phyloP scores from a whole-genome alignment of 2,329 filamentous ascomycete genomes.

The Trichophyton rubrum region DNA sequence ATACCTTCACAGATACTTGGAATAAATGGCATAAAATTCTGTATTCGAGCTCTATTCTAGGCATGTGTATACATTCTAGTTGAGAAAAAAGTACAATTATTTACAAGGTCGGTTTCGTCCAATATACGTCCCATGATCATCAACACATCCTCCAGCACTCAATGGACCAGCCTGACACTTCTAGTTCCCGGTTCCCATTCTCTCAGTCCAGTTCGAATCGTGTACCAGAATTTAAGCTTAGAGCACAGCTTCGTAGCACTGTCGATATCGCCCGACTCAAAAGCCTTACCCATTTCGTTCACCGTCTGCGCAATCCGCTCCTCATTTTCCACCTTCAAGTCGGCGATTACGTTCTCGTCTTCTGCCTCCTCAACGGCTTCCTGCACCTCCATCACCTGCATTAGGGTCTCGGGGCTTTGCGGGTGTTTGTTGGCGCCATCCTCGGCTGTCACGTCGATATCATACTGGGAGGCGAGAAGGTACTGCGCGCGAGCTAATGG shows the following conservation, averaged over 20 bases:
- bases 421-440: slow-evolving; percentile 62
- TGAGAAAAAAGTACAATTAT: neutral
- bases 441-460: slow-evolving; percentile 58
- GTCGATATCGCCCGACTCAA: slow-evolving; percentile 53
- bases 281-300: slow-evolving; percentile 48
- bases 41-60: neutral
- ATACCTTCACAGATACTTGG: neutral
- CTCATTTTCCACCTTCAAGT: slow-evolving; percentile 56
- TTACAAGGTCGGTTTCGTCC: neutral
- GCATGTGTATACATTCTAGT: neutral
- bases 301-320: slow-evolving; percentile 53
- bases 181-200: slow-evolving; percentile 70
- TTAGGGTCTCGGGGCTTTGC: slow-evolving; percentile 58
- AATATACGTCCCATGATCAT: neutral
- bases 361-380: slow-evolving; percentile 62
- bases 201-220: slow-evolving; percentile 65
- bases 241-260: slow-evolving; percentile 60
- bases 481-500: slow-evolving; percentile 83
- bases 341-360: slow-evolving; percentile 48
- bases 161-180: slow-evolving; percentile 45
- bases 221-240: slow-evolving; percentile 77
- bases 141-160: neutral
- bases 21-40: too few species aligned
- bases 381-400: slow-evolving; percentile 74
- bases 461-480: slow-evolving; percentile 52